These are phyloP conservation scores for Podospora sp. DNA, from an alignment of 495 filamentous ascomycete genomes.

Conservation along the genomic window DNA sequence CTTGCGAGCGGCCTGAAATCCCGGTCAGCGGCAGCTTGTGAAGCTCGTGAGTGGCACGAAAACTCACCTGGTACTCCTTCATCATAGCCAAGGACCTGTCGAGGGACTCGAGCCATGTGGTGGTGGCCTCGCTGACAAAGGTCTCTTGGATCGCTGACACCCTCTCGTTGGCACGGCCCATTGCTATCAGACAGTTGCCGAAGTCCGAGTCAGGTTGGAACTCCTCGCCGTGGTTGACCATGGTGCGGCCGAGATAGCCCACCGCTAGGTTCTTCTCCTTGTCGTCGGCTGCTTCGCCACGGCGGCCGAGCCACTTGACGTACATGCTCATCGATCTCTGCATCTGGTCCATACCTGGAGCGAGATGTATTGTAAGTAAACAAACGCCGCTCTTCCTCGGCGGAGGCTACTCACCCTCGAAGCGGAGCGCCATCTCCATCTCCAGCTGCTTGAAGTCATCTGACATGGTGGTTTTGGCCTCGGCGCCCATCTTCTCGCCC, in stretches of 20 bases:
- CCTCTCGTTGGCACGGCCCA: slow-evolving; percentile 85
- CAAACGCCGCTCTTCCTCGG: neutral
- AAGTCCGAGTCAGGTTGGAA: slow-evolving; percentile 92
- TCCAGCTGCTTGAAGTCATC: slow-evolving; percentile 95
- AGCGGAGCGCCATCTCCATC: slow-evolving; percentile 86
- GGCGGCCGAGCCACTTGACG: slow-evolving; percentile 87
- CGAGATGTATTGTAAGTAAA: slow-evolving; percentile 19
- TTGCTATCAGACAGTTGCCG: slow-evolving; percentile 80
- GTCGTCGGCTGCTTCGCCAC: slow-evolving; percentile 82
- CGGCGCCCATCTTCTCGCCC: slow-evolving; percentile 93
- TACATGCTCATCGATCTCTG: slow-evolving; percentile 88
- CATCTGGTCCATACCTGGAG: slow-evolving; percentile 83
- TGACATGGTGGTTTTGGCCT: slow-evolving; percentile 83
- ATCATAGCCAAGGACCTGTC: slow-evolving; percentile 90
- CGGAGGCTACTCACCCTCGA: slow-evolving; percentile 70
- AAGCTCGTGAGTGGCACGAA: neutral
- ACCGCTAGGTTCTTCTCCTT: slow-evolving; percentile 76
- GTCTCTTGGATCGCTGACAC: slow-evolving; percentile 84
- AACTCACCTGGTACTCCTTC: slow-evolving; percentile 87
- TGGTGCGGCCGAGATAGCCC: slow-evolving; percentile 78
- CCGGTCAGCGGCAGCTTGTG: slow-evolving; percentile 23
- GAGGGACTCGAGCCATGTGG: slow-evolving; percentile 87
- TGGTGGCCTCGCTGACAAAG: slow-evolving; percentile 78
- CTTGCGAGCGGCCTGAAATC: slow-evolving; percentile 73
- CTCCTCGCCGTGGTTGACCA: slow-evolving; percentile 91